Percentiles rank a stretch among this genome's conserved stretches.
These are phyloP conservation scores for Tetrapisispora fleetii DNA, from an alignment of 805 yeast genomes.

Conservation along the genomic window DNA sequence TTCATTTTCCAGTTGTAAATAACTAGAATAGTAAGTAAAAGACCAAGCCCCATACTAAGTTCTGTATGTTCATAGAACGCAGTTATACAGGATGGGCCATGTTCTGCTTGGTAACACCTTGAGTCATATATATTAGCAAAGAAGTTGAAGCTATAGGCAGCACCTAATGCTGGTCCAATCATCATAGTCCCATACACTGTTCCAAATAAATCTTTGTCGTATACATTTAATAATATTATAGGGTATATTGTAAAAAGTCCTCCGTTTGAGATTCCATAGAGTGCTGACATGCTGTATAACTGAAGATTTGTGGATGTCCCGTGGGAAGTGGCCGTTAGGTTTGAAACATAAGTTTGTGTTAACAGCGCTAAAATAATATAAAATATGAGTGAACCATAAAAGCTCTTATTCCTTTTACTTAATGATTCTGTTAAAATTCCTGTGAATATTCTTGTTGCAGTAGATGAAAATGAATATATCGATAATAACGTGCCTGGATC, in stretches of 20 bases:
- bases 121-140: constrained; percentile 58
- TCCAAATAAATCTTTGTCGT: constrained; percentile 86
- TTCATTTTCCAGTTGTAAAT: too few relatives aligned
- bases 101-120: constrained; percentile 11
- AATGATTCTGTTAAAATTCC: constrained; percentile 64
- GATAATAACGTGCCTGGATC: constrained; percentile 36
- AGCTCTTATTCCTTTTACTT: constrained; percentile 22
- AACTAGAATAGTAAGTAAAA: background rate
- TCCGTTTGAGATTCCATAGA: constrained; percentile 70
- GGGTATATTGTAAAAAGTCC: constrained; percentile 81
- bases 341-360: constrained; percentile 29
- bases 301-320: constrained; percentile 13
- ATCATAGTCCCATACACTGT: constrained; percentile 88
- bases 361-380: constrained; percentile 30
- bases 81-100: constrained; percentile 6
- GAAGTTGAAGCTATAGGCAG: constrained; percentile 54
- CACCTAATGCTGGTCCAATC: constrained; percentile 80
- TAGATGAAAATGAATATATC: constrained; percentile 60
- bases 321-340: constrained; percentile 10
- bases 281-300: constrained; percentile 28
- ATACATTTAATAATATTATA: constrained; percentile 67
- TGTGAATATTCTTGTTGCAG: constrained; percentile 53
- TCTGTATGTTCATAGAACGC: constrained; percentile 6
- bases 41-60: background rate
- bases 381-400: constrained; percentile 26